Conservation (phyloP, 768 basidiomycete genomes). For the Termitomyces sp. region DNA sequence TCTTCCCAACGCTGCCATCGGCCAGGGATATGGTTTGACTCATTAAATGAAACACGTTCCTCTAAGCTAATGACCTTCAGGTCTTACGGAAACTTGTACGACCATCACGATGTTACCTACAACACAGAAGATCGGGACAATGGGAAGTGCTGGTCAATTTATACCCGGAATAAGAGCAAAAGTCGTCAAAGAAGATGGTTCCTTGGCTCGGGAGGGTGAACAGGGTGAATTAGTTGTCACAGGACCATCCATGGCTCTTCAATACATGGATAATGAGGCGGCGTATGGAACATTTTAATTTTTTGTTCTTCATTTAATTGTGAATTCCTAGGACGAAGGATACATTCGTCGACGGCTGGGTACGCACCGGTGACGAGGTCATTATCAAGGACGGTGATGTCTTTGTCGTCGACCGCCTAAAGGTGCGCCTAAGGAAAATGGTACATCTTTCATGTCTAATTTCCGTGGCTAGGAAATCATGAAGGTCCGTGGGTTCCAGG, state of each 20-base stretch:
- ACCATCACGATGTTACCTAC: conserved; percentile 42
- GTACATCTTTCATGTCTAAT: background rate
- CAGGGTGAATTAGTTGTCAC: conserved; percentile 57
- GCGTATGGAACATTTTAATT: conserved; percentile 38
- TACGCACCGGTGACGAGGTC: conserved; percentile 69
- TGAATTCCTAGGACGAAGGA: conserved; percentile 44
- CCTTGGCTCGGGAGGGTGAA: conserved; percentile 49
- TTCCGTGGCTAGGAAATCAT: conserved; percentile 50
- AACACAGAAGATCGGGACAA: conserved; percentile 36
- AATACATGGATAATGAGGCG: conserved; percentile 50
- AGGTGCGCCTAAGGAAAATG: conserved; percentile 34
- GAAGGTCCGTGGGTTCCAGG: conserved; percentile 57
- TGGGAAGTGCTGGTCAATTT: conserved; percentile 54
- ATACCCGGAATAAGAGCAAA: conserved; percentile 51
- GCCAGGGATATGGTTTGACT: conserved; percentile 54
- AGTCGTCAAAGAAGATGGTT: conserved; percentile 54
- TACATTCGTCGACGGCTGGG: conserved; percentile 60
- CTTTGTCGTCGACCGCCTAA: conserved; percentile 68
- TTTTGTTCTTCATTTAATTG: background rate
- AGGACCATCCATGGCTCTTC: conserved; percentile 54
- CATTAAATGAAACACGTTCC: background rate
- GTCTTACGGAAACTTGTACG: conserved; percentile 60
- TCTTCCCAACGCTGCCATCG: conserved; percentile 54
- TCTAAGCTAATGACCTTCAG: conserved; percentile 20
- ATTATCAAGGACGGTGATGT: conserved; percentile 58